phyloP scores from a whole-genome alignment of 345 rosid species.

The Camelina sativa region DNA sequence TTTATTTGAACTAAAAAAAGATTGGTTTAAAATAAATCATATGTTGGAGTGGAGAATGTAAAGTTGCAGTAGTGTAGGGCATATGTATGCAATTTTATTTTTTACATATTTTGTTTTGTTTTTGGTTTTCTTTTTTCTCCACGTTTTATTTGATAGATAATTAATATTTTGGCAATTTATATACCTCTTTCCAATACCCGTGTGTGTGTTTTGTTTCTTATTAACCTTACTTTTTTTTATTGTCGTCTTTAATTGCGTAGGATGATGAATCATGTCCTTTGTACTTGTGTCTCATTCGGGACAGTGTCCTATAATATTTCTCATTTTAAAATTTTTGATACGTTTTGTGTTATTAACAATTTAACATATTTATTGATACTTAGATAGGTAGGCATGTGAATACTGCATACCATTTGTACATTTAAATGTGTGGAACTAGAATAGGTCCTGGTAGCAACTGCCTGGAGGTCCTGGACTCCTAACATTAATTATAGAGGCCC shows the following conservation, averaged over 20 bases:
- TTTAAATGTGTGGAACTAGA: background rate
- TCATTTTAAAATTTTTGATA: too few species aligned
- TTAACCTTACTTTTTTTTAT: constrained; percentile 11
- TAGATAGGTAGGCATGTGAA: too few species aligned
- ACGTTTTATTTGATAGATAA: background rate
- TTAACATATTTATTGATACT: too few species aligned
- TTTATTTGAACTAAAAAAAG: too few species aligned
- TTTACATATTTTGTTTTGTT: background rate
- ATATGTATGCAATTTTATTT: background rate
- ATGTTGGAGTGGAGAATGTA: too few species aligned
- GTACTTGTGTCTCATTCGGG: constrained; percentile 28
- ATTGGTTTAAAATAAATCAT: too few species aligned
- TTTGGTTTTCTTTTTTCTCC: background rate
- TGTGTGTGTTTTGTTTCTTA: constrained; percentile 24
- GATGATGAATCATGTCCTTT: constrained; percentile 31
- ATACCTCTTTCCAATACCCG: constrained; percentile 12
- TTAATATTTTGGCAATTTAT: background rate
- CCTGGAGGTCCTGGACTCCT: background rate
- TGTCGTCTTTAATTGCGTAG: constrained; percentile 36
- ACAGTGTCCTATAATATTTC: constrained; percentile 13
- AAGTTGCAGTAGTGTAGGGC: background rate
- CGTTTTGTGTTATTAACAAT: too few species aligned
- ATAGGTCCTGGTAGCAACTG: background rate
- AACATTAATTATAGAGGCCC: background rate
- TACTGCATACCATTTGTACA: too few species aligned